Evolutionary conservation across 2,329 filamentous ascomycete species (phyloP).

Genomic region (Didymella segeticola): DNA sequence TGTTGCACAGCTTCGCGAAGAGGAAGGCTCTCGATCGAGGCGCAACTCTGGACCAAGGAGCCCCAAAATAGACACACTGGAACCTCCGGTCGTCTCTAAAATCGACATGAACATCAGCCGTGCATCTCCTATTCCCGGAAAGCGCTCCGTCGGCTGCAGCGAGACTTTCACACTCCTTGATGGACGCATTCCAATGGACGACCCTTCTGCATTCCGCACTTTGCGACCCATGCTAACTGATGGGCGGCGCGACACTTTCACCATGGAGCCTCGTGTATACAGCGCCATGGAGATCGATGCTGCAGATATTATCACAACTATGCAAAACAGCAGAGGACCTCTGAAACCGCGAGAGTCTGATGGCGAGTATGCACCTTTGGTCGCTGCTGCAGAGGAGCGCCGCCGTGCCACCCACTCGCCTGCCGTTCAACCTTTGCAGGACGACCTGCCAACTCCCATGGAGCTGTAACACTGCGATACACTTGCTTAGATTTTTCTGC

Average conservation of each 20-base stretch:
- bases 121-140: conserved; percentile 14
- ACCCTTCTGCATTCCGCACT: conserved; percentile 42
- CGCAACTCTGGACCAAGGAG: conserved; percentile 9
- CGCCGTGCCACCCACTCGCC: conserved; percentile 35
- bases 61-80: conserved; percentile 33
- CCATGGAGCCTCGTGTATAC: conserved; percentile 39
- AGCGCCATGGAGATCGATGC: conserved; percentile 48
- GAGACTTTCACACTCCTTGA: conserved; percentile 46
- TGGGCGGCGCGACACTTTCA: conserved; percentile 31
- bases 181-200: conserved; percentile 42
- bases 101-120: conserved; percentile 25
- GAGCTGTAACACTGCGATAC: conserved; percentile 8
- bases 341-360: conserved; percentile 39
- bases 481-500: background rate
- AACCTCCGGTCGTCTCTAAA: conserved; percentile 34
- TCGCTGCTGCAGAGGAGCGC: conserved; percentile 37
- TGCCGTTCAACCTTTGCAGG: background rate
- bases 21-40: conserved; percentile 13
- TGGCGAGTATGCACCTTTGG: conserved; percentile 37
- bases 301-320: conserved; percentile 45
- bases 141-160: conserved; percentile 42
- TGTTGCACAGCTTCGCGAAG: conserved; percentile 37
- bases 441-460: conserved; percentile 9
- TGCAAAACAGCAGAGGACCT: conserved; percentile 39
- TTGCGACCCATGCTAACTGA: conserved; percentile 35